Evolutionary conservation across 371 early-diverging fungal genomes (phyloP).

Genomic region (Circinella umbellata): DNA sequence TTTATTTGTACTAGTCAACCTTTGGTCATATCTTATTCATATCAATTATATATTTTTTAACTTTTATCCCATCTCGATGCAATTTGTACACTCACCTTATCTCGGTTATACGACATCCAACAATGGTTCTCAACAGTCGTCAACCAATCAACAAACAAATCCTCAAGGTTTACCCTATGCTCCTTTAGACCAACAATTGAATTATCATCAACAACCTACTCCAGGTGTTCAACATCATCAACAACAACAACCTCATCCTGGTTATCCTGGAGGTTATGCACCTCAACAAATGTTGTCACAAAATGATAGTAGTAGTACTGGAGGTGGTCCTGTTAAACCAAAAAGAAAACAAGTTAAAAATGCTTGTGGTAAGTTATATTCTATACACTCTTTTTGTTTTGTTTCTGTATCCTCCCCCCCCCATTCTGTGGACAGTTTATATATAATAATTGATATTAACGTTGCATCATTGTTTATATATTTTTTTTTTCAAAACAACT

Average conservation of each 20-base stretch:
- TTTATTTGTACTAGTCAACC: too few species aligned
- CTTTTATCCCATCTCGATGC: constrained; percentile 6
- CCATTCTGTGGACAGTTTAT: not conserved
- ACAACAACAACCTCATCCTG: constrained; percentile 9
- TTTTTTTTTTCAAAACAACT: not conserved
- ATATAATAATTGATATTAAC: not conserved
- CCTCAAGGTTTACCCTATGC: not conserved
- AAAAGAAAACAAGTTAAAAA: constrained; percentile 80
- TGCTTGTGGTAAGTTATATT: constrained; percentile 71
- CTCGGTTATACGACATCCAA: constrained; percentile 13
- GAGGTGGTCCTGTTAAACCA: constrained; percentile 22
- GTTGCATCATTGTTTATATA: not conserved
- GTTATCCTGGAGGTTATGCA: not conserved
- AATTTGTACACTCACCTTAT: constrained; percentile 19
- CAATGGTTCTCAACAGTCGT: constrained; percentile 3
- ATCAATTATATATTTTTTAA: too few species aligned
- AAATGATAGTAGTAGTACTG: not conserved
- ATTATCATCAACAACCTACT: constrained; percentile 13
- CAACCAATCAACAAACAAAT: constrained; percentile 1
- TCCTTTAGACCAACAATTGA: not conserved
- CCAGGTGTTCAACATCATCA: constrained; percentile 5
- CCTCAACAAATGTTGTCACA: constrained; percentile 4
- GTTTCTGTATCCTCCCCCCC: too few species aligned
- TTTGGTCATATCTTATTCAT: too few species aligned
- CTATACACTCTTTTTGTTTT: too few species aligned